Evolutionary conservation across 192 early-diverging fungal genomes (phyloP).

Genomic region (Polychytrium aggregatum): DNA sequence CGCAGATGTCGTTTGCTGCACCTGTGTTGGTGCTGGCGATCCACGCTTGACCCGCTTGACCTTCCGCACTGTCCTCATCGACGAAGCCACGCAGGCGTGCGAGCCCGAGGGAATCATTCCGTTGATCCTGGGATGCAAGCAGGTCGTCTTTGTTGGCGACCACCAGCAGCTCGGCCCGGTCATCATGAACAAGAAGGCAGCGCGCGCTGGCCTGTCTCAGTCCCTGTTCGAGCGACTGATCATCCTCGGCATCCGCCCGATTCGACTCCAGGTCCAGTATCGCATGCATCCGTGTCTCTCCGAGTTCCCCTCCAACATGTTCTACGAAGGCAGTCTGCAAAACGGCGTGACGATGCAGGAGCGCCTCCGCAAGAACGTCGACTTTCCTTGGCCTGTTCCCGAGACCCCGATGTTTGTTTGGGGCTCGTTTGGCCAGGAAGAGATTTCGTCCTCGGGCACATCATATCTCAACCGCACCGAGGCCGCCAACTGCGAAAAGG

Average conservation of each 20-base stretch:
- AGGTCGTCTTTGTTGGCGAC: slow-evolving; percentile 94
- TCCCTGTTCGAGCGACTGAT: slow-evolving; percentile 95
- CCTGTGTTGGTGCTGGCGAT: slow-evolving; percentile 95
- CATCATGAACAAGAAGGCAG: slow-evolving; percentile 94
- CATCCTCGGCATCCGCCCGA: slow-evolving; percentile 80
- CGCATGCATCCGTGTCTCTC: slow-evolving; percentile 99
- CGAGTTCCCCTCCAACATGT: slow-evolving; percentile 98
- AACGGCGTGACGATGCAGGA: slow-evolving; percentile 93
- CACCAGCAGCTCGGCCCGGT: slow-evolving; percentile 99
- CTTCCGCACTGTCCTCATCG: slow-evolving; percentile 91
- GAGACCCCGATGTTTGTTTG: slow-evolving; percentile 93
- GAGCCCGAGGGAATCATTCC: slow-evolving; percentile 99
- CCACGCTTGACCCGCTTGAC: slow-evolving; percentile 75
- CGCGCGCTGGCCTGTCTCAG: slow-evolving; percentile 85
- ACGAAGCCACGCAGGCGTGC: slow-evolving; percentile 94
- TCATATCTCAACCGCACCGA: slow-evolving; percentile 97
- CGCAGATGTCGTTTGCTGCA: slow-evolving; percentile 96
- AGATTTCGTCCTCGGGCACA: slow-evolving; percentile 92
- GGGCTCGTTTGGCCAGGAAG: slow-evolving; percentile 86
- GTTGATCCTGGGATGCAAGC: slow-evolving; percentile 88
- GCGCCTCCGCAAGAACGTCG: slow-evolving; percentile 72
- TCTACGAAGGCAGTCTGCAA: slow-evolving; percentile 96
- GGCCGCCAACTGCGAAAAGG: slow-evolving; percentile 92
- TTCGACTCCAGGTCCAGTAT: slow-evolving; percentile 96
- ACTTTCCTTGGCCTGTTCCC: slow-evolving; percentile 94